Evolutionary conservation across 164 flowering plant species (phyloP), one percentile per base, ranked within the genome.

Genomic region (Malania oleifera): DNA sequence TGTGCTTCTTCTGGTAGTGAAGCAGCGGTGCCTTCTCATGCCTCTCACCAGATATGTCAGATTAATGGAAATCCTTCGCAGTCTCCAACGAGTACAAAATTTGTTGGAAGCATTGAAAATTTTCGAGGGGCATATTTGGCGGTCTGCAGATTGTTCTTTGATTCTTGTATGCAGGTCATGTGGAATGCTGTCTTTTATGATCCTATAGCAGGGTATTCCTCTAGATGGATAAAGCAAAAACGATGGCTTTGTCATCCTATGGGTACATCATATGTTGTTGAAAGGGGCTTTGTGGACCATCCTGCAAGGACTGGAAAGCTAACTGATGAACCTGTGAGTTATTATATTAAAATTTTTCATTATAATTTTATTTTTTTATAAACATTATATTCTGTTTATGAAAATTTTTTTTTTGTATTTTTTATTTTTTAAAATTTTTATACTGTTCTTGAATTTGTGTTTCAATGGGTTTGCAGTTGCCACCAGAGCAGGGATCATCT

Each of bases 171-270:
- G 83, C 75, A 82, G 73, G 81, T 83, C 29, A 35, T 82, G 69
- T 95, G 99, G 99, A 88, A 91, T 75, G 83, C 89, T 68, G 84
- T 89, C 53, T 84, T 82, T 64, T 80, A 80, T 77, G 96, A 89
- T 55, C 57, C 75, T 37, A 53, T 91, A n/a, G 73, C 78, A 14
- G 81, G 83, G 11, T 76, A 57, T 73, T 48, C 77, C 4, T 64
- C 70, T 74, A 38, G 73, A 34, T 91, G 99, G 99, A 80, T 93
- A 44, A 85, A 75, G 72, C 66, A 67, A 47, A 85, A 70, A 57
- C 78, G 77, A 19, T 85, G 96, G 93, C 77, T 73, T 22, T 57
- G 24, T 11, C 38, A 41, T 72, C 55, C 73, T 54, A 12, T 61
- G 38, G 52, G 11, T 43, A 18, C 23, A 15, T 1, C 37, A 26